A percentile compares a stretch with the other conserved stretches of the same genome.
phyloP scores from a whole-genome alignment of 345 rosid genomes.

The Camelina sativa region DNA sequence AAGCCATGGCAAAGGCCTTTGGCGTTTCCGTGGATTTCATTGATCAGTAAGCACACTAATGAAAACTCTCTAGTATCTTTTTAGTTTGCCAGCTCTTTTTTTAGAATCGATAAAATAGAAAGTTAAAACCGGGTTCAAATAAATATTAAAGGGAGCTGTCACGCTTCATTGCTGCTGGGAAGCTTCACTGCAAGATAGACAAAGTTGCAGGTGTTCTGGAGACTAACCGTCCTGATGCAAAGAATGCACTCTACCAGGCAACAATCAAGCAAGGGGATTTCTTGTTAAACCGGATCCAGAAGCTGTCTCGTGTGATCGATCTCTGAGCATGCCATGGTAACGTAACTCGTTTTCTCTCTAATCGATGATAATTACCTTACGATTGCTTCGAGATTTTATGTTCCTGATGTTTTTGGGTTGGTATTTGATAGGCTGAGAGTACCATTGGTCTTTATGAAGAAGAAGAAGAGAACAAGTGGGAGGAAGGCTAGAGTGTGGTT shows the following conservation, averaged over 20 bases:
- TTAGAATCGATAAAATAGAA: not conserved
- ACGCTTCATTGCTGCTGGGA: conserved; percentile 93
- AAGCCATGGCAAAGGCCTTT: conserved; percentile 98
- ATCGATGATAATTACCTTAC: too few relatives aligned
- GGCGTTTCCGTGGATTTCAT: conserved; percentile 94
- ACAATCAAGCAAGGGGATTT: conserved; percentile 99
- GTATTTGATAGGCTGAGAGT: too few relatives aligned
- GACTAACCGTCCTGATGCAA: conserved; percentile 96
- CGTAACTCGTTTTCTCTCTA: too few relatives aligned
- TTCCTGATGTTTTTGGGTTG: too few relatives aligned
- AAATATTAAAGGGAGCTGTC: conserved; percentile 66
- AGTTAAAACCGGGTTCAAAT: not conserved
- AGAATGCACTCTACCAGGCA: conserved; percentile 97
- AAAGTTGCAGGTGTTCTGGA: conserved; percentile 99
- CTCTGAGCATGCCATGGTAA: conserved; percentile 50
- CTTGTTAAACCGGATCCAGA: conserved; percentile 93
- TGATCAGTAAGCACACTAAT: conserved; percentile 69
- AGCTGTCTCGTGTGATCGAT: conserved; percentile 95
- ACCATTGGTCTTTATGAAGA: too few relatives aligned
- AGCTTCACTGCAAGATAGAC: conserved; percentile 99
- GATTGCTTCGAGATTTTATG: too few relatives aligned
- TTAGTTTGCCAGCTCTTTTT: not conserved
- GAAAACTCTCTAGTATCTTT: conserved; percentile 1
- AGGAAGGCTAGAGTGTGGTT: too few relatives aligned
- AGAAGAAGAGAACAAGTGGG: too few relatives aligned